Evolutionary conservation across 345 rosid species (phyloP).

Genomic region (Eucalyptus urophylla): DNA sequence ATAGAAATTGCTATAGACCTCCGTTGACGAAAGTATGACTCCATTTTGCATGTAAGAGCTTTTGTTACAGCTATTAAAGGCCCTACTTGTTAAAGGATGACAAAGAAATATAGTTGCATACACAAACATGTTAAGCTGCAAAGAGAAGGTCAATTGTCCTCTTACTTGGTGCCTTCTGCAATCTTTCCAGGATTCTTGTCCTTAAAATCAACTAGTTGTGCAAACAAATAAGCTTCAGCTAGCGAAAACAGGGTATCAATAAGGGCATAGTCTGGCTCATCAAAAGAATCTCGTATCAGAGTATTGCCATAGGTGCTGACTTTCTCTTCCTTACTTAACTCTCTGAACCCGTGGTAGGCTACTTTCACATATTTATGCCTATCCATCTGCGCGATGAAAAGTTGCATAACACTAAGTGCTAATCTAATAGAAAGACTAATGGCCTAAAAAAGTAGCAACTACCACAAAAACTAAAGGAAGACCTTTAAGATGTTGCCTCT

Average conservation of each 20-base stretch:
- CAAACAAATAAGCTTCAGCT: conserved; percentile 94
- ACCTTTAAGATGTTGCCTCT: conserved; percentile 97
- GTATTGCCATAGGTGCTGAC: conserved; percentile 75
- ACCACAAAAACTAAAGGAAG: background rate
- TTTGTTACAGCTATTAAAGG: background rate
- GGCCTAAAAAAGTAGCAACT: background rate
- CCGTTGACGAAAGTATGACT: background rate
- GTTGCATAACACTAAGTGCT: background rate
- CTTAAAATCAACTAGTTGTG: conserved; percentile 88
- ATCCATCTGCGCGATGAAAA: conserved; percentile 60
- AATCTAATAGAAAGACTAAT: background rate
- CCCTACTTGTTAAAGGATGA: background rate
- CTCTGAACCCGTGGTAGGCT: conserved; percentile 94
- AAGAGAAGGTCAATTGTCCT: background rate
- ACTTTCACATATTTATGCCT: conserved; percentile 96
- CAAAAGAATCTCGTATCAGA: conserved; percentile 77
- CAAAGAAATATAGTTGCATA: background rate
- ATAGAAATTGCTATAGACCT: background rate
- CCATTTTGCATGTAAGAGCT: background rate
- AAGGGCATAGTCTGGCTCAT: conserved; percentile 95
- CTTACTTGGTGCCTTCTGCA: conserved; percentile 61
- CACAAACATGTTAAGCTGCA: background rate
- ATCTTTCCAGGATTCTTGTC: conserved; percentile 70
- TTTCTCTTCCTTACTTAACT: conserved; percentile 91
- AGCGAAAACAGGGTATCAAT: conserved; percentile 92